phyloP scores from a whole-genome alignment of 2,329 filamentous ascomycete species.

The Aplosporella prunicola region DNA sequence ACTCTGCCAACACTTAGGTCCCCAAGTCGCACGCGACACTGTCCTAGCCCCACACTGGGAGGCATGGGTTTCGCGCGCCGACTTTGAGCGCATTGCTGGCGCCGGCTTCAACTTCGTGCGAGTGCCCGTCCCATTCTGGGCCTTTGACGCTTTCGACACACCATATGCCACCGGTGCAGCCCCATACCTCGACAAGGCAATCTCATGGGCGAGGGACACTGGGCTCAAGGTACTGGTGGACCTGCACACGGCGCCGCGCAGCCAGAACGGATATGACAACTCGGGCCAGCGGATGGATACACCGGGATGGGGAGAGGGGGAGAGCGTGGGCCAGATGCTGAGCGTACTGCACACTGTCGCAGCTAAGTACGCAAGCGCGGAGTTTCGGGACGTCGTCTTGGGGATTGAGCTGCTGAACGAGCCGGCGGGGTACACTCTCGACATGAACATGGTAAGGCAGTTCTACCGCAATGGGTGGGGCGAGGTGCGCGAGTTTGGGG shows the following conservation, averaged over 20 bases:
- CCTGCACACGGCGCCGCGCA: constrained; percentile 43
- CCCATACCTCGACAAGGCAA: constrained; percentile 45
- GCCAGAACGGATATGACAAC: constrained; percentile 55
- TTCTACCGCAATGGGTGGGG: constrained; percentile 49
- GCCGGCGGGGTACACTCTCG: constrained; percentile 40
- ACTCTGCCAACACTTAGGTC: constrained; percentile 40
- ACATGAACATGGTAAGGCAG: constrained; percentile 37
- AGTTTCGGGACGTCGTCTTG: constrained; percentile 50
- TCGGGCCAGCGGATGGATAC: constrained; percentile 41
- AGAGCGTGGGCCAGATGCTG: constrained; percentile 43
- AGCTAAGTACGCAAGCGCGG: constrained; percentile 44
- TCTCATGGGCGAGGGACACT: constrained; percentile 46
- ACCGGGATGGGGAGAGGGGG: constrained; percentile 38
- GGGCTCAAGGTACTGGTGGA: constrained; percentile 51
- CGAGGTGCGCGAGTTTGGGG: constrained; percentile 34
- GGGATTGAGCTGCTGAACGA: constrained; percentile 51
- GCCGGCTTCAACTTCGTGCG: constrained; percentile 51
- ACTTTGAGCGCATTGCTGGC: constrained; percentile 48
- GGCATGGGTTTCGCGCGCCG: constrained; percentile 39
- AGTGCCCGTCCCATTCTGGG: constrained; percentile 53
- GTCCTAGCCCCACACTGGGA: constrained; percentile 43
- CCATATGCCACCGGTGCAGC: constrained; percentile 46
- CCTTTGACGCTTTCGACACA: constrained; percentile 41
- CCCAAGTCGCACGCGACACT: constrained; percentile 27
- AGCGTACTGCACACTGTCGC: constrained; percentile 49